Percentiles rank a stretch among this genome's conserved stretches.
Evolutionary conservation across 805 yeast species (phyloP).

Genomic region (Lipomyces lipofer): DNA sequence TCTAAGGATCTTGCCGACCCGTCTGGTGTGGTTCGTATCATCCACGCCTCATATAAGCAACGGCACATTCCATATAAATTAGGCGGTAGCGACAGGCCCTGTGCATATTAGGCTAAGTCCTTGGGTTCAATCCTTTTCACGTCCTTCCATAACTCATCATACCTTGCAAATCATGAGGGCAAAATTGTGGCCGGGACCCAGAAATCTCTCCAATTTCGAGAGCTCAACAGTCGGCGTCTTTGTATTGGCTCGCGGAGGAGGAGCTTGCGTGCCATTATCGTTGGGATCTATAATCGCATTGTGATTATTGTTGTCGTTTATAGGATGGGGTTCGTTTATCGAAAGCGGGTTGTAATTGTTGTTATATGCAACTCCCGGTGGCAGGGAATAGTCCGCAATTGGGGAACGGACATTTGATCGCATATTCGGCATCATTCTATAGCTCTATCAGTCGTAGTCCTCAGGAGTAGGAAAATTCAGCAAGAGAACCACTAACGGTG

Average conservation of each 20-base stretch:
- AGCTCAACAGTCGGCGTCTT: background rate
- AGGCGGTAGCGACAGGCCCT: constrained; percentile 70
- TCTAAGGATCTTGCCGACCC: constrained; percentile 68
- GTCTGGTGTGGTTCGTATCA: constrained; percentile 31
- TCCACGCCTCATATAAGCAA: constrained; percentile 42
- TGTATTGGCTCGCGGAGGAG: background rate
- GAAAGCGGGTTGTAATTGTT: too few species aligned
- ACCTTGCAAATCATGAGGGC: constrained; percentile 23
- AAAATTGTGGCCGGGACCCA: constrained; percentile 17
- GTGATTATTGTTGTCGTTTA: background rate
- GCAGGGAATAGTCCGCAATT: background rate
- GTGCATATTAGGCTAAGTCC: background rate
- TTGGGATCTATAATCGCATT: background rate
- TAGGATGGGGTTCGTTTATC: too few species aligned
- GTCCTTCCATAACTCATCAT: background rate
- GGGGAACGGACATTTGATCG: background rate
- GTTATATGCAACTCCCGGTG: background rate
- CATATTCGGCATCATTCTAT: background rate
- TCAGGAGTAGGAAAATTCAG: background rate
- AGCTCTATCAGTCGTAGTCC: background rate
- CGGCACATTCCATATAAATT: constrained; percentile 52
- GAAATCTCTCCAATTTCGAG: constrained; percentile 13
- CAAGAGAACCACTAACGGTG: background rate
- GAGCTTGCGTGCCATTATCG: background rate
- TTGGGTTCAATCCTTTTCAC: background rate